Conservation (phyloP, 2,329 filamentous ascomycete species). For the Colletotrichum nymphaeae region DNA sequence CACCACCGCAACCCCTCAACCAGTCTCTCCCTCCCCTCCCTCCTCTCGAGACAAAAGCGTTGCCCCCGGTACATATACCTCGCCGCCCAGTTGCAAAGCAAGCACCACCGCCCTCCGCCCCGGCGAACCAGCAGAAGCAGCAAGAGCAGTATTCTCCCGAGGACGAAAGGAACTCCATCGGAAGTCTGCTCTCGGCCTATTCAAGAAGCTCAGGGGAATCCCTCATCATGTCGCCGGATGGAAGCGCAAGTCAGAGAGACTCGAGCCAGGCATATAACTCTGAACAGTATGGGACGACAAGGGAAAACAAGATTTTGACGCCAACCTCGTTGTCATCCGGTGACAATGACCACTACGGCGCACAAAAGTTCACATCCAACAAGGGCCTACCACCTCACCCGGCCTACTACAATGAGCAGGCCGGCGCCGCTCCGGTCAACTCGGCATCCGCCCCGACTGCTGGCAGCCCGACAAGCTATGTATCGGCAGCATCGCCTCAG, state of each 20-base stretch:
- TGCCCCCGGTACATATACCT: conserved; percentile 22
- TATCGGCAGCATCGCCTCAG: conserved; percentile 42
- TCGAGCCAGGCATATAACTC: conserved; percentile 38
- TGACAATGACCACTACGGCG: conserved; percentile 22
- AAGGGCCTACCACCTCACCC: conserved; percentile 34
- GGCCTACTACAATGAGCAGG: conserved; percentile 3
- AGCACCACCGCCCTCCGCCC: background rate
- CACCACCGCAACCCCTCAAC: conserved; percentile 40
- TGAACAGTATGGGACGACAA: conserved; percentile 28
- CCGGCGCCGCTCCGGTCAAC: conserved; percentile 19
- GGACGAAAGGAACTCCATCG: conserved; percentile 56
- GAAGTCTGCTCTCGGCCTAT: conserved; percentile 67
- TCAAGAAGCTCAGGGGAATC: conserved; percentile 59
- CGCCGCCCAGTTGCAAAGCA: conserved; percentile 31
- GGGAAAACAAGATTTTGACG: conserved; percentile 14
- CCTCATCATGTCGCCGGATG: conserved; percentile 54
- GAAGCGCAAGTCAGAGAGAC: conserved; percentile 42
- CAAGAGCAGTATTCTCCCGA: conserved; percentile 46
- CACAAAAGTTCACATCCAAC: conserved; percentile 26
- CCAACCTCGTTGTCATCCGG: conserved; percentile 13
- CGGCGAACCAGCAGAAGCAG: background rate
- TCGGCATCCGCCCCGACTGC: conserved; percentile 1
- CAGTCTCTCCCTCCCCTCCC: conserved; percentile 45
- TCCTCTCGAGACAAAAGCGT: conserved; percentile 39
- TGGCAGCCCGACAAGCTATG: conserved; percentile 37